Evolutionary conservation across 2,329 filamentous ascomycete genomes (phyloP), one percentile per base, ranked within the genome.

Genomic region (Stemphylium lycopersici): DNA sequence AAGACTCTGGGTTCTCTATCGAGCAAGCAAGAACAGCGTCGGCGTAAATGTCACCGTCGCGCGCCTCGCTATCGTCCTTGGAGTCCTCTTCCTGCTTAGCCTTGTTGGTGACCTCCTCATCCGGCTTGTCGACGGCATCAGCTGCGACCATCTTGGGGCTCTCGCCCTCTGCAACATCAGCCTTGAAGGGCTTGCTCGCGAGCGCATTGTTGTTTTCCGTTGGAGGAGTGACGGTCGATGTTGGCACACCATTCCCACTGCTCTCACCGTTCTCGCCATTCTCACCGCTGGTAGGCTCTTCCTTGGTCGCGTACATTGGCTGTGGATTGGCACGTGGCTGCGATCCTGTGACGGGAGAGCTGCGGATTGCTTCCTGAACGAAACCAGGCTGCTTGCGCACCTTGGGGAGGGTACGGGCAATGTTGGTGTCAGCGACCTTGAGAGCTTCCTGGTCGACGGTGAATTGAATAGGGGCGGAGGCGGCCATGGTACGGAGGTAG

Each of bases 401-500:
- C 59, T 80, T 76, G 32, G 69, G 75, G 29, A 80, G 80, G 62
- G 86, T 80, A 57, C 87, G 87, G 63, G 88, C 87, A 41, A 93
- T 81, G 67, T 89, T 90, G 62, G 87, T 90, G 74, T 99, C 95
- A 34, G 86, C 86, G 41, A 96, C 87, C 81, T 92, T 91, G 67
- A 99, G 87, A 52, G 91, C 90, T 78, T 96, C 91, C 79, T 99
- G 93, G 75, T 99, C 95, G 72, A 99, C 95, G 4, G 95, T 99
- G 82, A 99, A 99, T 79, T 99, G 95, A 65, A 99, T 99, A 48
- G 95, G 95, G 41, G 93, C 92, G 15, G 93, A 93, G 32, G 95
- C 95, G 61, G 95, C 95, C 87, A 96, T 95, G 42, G 95, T 99
- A 70, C 95, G 91, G 68, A 99, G 88, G 80, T 99, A 99, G 87